Conservation (phyloP, 1,139 yeast species). For the Debaryomyces psychrophilus region DNA sequence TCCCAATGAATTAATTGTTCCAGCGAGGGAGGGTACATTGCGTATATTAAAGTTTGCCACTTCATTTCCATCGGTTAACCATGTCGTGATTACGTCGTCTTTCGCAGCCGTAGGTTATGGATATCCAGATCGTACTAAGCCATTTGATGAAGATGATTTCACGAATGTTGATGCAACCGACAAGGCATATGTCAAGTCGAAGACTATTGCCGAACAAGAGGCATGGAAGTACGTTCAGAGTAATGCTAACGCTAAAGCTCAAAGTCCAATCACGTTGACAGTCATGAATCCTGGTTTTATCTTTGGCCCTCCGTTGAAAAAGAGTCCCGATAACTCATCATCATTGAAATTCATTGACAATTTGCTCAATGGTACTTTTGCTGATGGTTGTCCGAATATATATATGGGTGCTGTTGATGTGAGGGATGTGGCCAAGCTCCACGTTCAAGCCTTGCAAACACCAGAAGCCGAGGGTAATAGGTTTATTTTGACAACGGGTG, state of each 20-base stretch:
- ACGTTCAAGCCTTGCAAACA: slow-evolving; percentile 16
- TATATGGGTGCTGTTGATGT: slow-evolving; percentile 19
- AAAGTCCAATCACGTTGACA: slow-evolving; percentile 16
- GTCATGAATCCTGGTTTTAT: slow-evolving; percentile 21
- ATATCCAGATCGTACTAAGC: not conserved
- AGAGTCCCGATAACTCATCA: slow-evolving; percentile 1
- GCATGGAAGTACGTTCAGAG: slow-evolving; percentile 18
- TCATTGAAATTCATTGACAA: not conserved
- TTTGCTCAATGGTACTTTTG: not conserved
- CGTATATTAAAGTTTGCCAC: slow-evolving; percentile 15
- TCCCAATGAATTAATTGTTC: slow-evolving; percentile 9
- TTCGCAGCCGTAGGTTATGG: slow-evolving; percentile 19
- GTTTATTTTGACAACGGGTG: slow-evolving; percentile 9
- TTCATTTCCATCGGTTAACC: slow-evolving; percentile 20
- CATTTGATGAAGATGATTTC: slow-evolving; percentile 9
- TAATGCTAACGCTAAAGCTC: slow-evolving; percentile 8
- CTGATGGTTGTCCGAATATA: not conserved
- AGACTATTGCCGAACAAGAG: slow-evolving; percentile 17
- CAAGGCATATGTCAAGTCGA: slow-evolving; percentile 17
- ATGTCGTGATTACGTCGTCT: slow-evolving; percentile 26
- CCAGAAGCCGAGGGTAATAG: slow-evolving; percentile 17
- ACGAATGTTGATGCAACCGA: slow-evolving; percentile 14
- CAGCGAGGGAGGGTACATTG: slow-evolving; percentile 19
- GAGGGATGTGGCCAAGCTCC: slow-evolving; percentile 23
- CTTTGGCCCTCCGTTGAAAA: slow-evolving; percentile 19